phyloP scores from a whole-genome alignment of 2,329 filamentous ascomycete genomes.

The Trichocomaceae sp. region DNA sequence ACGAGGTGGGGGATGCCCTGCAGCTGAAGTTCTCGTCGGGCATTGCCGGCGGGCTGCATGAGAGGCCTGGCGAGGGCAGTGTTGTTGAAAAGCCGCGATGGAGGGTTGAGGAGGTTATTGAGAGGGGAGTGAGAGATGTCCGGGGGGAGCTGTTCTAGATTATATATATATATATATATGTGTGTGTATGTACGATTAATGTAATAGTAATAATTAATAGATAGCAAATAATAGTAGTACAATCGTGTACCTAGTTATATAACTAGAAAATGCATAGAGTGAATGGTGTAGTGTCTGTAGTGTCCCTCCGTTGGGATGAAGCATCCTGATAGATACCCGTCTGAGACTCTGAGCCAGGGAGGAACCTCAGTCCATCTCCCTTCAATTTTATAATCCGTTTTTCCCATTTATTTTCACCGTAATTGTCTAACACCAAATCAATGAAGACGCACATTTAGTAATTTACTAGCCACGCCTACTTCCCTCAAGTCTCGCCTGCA shows the following conservation, averaged over 20 bases:
- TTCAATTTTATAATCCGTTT: no score
- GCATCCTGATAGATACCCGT: no score
- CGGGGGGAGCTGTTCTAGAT: conserved; percentile 58
- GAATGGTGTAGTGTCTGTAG: no score
- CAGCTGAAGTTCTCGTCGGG: conserved; percentile 92
- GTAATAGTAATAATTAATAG: neutral
- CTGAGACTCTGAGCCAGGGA: no score
- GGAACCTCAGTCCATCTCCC: no score
- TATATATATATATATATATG: neutral
- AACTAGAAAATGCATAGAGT: no score
- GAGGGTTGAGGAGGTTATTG: conserved; percentile 66
- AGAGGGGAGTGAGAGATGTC: conserved; percentile 62
- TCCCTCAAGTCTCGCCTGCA: neutral
- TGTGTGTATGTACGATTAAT: no score
- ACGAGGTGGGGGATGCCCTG: conserved; percentile 79
- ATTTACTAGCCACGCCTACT: neutral
- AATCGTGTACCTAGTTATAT: no score
- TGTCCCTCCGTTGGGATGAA: no score
- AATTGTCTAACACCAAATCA: no score
- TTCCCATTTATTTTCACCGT: no score
- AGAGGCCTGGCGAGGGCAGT: conserved; percentile 46
- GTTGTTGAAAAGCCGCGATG: conserved; percentile 60
- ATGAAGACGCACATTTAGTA: neutral
- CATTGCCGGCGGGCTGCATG: conserved; percentile 71
- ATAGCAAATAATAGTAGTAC: no score